A percentile compares a stretch with the other conserved stretches of the same genome.
phyloP scores from a whole-genome alignment of 108 stramenopile species.

The Skeletonema menzelii region DNA sequence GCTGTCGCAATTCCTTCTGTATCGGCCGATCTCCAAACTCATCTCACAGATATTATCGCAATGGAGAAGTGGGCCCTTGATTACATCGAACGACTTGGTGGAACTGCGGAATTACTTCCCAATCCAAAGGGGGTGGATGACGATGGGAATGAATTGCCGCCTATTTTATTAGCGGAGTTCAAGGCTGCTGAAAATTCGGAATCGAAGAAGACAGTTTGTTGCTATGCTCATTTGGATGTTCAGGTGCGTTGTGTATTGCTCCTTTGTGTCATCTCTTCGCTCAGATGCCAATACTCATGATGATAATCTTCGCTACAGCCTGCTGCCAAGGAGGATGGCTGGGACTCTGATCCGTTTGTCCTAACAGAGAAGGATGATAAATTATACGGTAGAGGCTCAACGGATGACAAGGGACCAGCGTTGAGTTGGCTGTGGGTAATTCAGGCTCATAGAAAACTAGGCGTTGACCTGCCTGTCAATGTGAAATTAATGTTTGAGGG shows the following conservation, averaged over 20 bases:
- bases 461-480: conserved; percentile 69
- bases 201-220: conserved; percentile 78
- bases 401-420: conserved; percentile 88
- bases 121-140: conserved; percentile 58
- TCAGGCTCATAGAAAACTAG: conserved; percentile 65
- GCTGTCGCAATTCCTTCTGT: conserved; percentile 74
- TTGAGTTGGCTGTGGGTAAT: conserved; percentile 83
- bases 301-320: conserved; percentile 24
- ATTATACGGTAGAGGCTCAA: conserved; percentile 73
- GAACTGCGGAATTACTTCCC: conserved; percentile 41
- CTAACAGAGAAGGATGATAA: conserved; percentile 76
- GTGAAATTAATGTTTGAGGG: conserved; percentile 82
- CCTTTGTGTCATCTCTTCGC: neutral
- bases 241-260: conserved; percentile 24
- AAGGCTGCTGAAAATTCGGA: conserved; percentile 31
- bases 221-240: conserved; percentile 79
- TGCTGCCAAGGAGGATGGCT: conserved; percentile 72
- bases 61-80: conserved; percentile 77
- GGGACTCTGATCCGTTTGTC: conserved; percentile 82
- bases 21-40: conserved; percentile 66
- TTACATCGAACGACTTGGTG: conserved; percentile 66
- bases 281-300: neutral
- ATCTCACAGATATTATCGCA: conserved; percentile 60
- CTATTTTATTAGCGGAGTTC: conserved; percentile 67
- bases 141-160: conserved; percentile 56